These are phyloP conservation scores for Talaromyces pinophilus DNA, from an alignment of 2,329 filamentous ascomycete species.

Conservation along the genomic window DNA sequence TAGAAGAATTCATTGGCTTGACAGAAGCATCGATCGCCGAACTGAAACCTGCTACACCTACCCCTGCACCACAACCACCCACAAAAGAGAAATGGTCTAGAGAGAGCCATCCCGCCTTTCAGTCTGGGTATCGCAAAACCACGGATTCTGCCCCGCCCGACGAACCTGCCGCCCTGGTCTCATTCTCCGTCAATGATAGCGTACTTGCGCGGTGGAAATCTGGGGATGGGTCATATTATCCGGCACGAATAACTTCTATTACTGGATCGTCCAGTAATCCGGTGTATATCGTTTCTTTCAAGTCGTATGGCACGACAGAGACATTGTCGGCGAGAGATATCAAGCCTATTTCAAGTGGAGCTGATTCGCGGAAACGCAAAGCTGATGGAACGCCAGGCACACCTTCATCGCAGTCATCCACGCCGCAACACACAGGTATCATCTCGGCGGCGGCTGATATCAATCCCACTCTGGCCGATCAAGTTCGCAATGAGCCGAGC, in stretches of 20 bases:
- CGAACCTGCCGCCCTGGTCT: slow-evolving; percentile 57
- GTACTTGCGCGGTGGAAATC: slow-evolving; percentile 89
- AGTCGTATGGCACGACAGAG: slow-evolving; percentile 79
- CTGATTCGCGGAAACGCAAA: slow-evolving; percentile 74
- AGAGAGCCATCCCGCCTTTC: slow-evolving; percentile 76
- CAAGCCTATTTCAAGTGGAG: slow-evolving; percentile 67
- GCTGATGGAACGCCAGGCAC: slow-evolving; percentile 71
- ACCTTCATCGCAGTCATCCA: slow-evolving; percentile 44
- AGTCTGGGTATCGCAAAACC: slow-evolving; percentile 60
- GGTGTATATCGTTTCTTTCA: slow-evolving; percentile 94
- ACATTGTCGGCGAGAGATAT: slow-evolving; percentile 81
- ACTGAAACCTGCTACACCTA: slow-evolving; percentile 61
- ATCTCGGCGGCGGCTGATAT: slow-evolving; percentile 68
- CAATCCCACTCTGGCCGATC: slow-evolving; percentile 64
- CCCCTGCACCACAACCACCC: slow-evolving; percentile 51
- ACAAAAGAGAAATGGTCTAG: slow-evolving; percentile 73
- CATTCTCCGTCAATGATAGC: slow-evolving; percentile 83
- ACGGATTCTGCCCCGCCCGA: slow-evolving; percentile 48
- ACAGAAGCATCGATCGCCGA: slow-evolving; percentile 80
- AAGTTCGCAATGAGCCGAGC: slow-evolving; percentile 64
- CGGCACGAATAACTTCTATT: slow-evolving; percentile 87
- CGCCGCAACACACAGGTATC: slow-evolving; percentile 51
- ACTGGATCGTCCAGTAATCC: slow-evolving; percentile 89
- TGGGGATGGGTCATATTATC: slow-evolving; percentile 87
- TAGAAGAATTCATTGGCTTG: slow-evolving; percentile 77